A percentile compares a stretch with the other conserved stretches of the same genome.
phyloP scores from a whole-genome alignment of 1,284 basidiomycete species.

The Gymnopus androsaceus region DNA sequence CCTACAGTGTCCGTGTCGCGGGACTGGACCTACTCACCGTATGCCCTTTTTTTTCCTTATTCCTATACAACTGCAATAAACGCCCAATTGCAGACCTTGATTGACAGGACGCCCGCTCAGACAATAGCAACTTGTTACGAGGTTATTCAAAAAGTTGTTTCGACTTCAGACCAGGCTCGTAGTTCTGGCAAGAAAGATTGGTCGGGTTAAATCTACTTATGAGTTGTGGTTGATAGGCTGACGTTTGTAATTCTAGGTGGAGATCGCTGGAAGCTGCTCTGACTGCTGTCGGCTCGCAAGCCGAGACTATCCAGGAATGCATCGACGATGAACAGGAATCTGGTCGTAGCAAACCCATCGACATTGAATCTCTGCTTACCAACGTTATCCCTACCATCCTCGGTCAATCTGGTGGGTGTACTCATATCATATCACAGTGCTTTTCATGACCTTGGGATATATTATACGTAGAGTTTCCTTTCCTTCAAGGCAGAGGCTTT shows the following conservation, averaged over 20 bases:
- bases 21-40: slow-evolving; percentile 85
- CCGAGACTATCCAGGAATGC: slow-evolving; percentile 75
- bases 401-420: slow-evolving; percentile 59
- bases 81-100: slow-evolving; percentile 54
- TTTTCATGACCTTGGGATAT: background rate
- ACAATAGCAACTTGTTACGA: slow-evolving; percentile 61
- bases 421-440: too few relatives aligned
- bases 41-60: slow-evolving; percentile 27
- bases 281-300: slow-evolving; percentile 82
- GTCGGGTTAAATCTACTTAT: slow-evolving; percentile 31
- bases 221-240: too few relatives aligned
- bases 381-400: slow-evolving; percentile 82
- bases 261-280: slow-evolving; percentile 84
- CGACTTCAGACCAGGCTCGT: slow-evolving; percentile 55
- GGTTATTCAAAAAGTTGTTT: slow-evolving; percentile 57
- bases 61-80: slow-evolving; percentile 7
- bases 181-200: slow-evolving; percentile 56
- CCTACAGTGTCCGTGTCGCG: slow-evolving; percentile 82
- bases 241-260: slow-evolving; percentile 72
- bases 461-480: slow-evolving; percentile 66
- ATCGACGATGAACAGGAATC: slow-evolving; percentile 74
- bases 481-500: slow-evolving; percentile 92
- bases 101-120: slow-evolving; percentile 66
- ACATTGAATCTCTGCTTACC: slow-evolving; percentile 76
- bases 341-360: slow-evolving; percentile 66